Evolutionary conservation across 352 stramenopile species (phyloP).

Genomic region (Phytophthora cajani): DNA sequence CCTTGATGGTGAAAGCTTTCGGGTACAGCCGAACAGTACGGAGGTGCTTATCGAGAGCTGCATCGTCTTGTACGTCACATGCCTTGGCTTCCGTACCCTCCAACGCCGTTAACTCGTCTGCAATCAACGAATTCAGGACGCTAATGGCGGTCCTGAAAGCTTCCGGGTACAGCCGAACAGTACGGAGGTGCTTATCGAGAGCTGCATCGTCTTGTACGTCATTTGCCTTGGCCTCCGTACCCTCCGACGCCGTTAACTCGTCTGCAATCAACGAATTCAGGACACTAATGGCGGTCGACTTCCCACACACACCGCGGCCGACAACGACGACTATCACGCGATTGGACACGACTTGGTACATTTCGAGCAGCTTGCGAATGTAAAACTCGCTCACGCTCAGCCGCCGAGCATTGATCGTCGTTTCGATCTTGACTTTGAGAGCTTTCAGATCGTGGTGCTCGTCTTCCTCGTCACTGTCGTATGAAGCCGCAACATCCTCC

Average conservation of each 20-base stretch:
- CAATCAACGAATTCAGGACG: slow-evolving; percentile 43
- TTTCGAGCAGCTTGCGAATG: slow-evolving; percentile 62
- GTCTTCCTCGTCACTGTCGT: slow-evolving; percentile 58
- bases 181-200: slow-evolving; percentile 30
- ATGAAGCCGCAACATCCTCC: slow-evolving; percentile 23
- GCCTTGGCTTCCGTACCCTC: background rate
- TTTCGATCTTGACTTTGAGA: slow-evolving; percentile 41
- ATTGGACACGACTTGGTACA: slow-evolving; percentile 56
- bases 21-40: slow-evolving; percentile 49
- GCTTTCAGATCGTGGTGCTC: slow-evolving; percentile 33
- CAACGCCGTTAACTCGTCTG: slow-evolving; percentile 8
- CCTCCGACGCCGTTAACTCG: slow-evolving; percentile 9
- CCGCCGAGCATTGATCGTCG: slow-evolving; percentile 27
- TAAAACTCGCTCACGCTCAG: slow-evolving; percentile 52
- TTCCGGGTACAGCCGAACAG: slow-evolving; percentile 46
- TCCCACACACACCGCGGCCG: slow-evolving; percentile 57
- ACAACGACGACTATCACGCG: slow-evolving; percentile 56
- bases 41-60: slow-evolving; percentile 19
- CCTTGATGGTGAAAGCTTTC: slow-evolving; percentile 46
- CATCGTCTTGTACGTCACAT: background rate
- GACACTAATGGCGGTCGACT: slow-evolving; percentile 62
- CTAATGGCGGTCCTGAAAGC: slow-evolving; percentile 59
- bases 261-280: slow-evolving; percentile 39
- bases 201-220: background rate
- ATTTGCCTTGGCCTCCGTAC: background rate